Conservation (phyloP, 306 rosid species). For the Prunus davidiana region DNA sequence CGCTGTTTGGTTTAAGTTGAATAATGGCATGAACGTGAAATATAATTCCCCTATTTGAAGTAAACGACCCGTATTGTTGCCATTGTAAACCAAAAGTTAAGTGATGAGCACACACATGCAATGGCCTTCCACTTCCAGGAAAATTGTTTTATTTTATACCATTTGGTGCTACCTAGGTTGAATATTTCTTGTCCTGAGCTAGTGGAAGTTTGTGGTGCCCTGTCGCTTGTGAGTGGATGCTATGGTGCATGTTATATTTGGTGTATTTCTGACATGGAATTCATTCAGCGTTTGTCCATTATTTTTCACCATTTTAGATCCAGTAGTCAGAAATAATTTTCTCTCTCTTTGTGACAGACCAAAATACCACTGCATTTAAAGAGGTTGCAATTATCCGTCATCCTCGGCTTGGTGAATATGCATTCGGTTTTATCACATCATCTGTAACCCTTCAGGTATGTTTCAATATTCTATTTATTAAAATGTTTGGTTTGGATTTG, state of each 20-base stretch:
- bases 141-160: not conserved
- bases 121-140: not conserved
- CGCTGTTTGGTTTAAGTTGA: not conserved
- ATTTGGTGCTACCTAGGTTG: not conserved
- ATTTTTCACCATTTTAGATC: not conserved
- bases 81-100: not conserved
- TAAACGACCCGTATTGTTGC: not conserved
- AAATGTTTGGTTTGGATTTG: not conserved
- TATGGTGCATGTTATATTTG: not conserved
- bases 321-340: not conserved
- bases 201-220: not conserved
- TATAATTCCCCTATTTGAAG: not conserved
- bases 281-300: not conserved
- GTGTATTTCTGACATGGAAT: not conserved
- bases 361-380: slow-evolving; percentile 53
- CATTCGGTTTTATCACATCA: slow-evolving; percentile 53
- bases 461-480: not conserved
- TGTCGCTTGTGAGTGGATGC: not conserved
- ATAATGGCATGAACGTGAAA: not conserved
- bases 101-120: not conserved
- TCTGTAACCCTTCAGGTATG: slow-evolving; percentile 50
- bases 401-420: slow-evolving; percentile 54
- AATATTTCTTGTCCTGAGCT: not conserved
- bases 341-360: slow-evolving; percentile 28
- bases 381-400: slow-evolving; percentile 60